Base-by-base conservation (phyloP, 1,284 basidiomycete genomes). In the Neonothopanus nambi region DNA sequence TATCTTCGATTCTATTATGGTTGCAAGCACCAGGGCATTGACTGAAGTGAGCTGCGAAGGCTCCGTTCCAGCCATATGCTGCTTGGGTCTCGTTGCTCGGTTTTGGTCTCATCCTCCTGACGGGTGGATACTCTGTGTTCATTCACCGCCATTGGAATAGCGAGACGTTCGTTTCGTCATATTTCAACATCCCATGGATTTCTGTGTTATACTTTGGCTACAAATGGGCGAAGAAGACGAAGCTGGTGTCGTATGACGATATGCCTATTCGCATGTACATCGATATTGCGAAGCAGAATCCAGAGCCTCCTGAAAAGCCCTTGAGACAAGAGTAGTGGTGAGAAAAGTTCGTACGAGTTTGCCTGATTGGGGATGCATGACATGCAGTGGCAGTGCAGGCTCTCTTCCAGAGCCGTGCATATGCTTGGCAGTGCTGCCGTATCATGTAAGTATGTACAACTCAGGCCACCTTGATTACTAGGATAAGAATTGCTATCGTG, bases 1-100 rank as follows among this genome's bases (percentile, higher is more conserved):
- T 79, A 78, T 67, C 70, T 81, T 54, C 72, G 75, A 21, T 82
- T 81, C 67, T 68, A 77, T 7, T 26, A 39, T 13, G 48, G 37
- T 17, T 37, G 33, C 18, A 36, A 26, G 36, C 45, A 35, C n/a
- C 45, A 47, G 17, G 40, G 40, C 5, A 42, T 42, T 12, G 20
- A 42, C 20, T 18, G 40, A 17, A 42, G 24, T 21, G 40, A 42
- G 12, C 18, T 42, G 3, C 40, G 40, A 23, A 18, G 5, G 15
- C 13, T 3, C n/a, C 20, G 5, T 21, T 42, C 40, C 40, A 42
- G 18, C 40, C 40, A 3, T 42, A 17, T 12, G 40, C 40, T 42
- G 40, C 40, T 3, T 42, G 40, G 40, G 20, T 20, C 12, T 9
- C 12, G 3, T 42, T 42, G 5, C 11, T 42, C 15, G 40, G 40